Percentiles rank a stretch among this genome's conserved stretches.
Evolutionary conservation across 192 early-diverging fungal genomes (phyloP).

Genomic region (Entomortierella lignicola): DNA sequence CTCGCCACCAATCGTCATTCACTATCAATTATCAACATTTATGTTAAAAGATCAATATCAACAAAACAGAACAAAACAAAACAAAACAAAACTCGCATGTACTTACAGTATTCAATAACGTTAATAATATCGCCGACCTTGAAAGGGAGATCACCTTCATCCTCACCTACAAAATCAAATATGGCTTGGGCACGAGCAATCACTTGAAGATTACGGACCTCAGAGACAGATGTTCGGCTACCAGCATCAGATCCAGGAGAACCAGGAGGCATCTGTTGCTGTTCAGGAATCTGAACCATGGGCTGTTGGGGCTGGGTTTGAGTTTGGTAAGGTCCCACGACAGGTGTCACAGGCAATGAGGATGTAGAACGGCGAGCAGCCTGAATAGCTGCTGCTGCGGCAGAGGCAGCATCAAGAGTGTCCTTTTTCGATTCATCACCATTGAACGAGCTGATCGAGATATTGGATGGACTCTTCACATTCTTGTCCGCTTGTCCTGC

Average conservation of each 20-base stretch:
- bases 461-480: slow-evolving; percentile 8
- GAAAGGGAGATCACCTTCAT: slow-evolving; percentile 48
- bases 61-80: no score
- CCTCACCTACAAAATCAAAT: slow-evolving; percentile 53
- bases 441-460: slow-evolving; percentile 23
- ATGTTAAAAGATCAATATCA: no score
- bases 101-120: slow-evolving; percentile 49
- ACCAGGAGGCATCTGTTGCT: slow-evolving; percentile 8
- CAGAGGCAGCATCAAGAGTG: slow-evolving; percentile 23
- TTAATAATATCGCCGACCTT: slow-evolving; percentile 54
- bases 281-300: slow-evolving; percentile 28
- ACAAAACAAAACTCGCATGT: no score
- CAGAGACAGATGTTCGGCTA: slow-evolving; percentile 20
- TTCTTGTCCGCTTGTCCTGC: background rate
- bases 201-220: slow-evolving; percentile 32
- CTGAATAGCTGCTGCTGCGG: slow-evolving; percentile 35
- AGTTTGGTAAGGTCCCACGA: slow-evolving; percentile 14
- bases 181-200: slow-evolving; percentile 50
- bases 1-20: slow-evolving; percentile 52
- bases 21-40: slow-evolving; percentile 9
- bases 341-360: slow-evolving; percentile 4
- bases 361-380: slow-evolving; percentile 31
- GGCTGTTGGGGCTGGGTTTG: slow-evolving; percentile 25
- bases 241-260: slow-evolving; percentile 38
- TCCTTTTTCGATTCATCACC: slow-evolving; percentile 4